Conservation (phyloP, 495 filamentous ascomycete genomes). For the Penicillium steckii region DNA sequence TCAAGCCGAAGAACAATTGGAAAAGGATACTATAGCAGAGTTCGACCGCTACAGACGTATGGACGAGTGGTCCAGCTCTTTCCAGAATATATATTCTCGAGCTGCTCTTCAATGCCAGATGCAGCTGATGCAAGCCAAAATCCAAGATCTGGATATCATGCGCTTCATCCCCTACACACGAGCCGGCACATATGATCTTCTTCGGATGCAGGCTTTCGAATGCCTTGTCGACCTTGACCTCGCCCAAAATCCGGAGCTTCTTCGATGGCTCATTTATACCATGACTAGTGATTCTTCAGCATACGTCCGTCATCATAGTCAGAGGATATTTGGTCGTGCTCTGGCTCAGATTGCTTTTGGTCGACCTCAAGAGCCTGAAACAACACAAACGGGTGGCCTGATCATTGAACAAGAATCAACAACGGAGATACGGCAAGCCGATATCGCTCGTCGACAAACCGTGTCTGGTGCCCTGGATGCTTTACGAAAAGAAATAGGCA, state of each 20-base stretch:
- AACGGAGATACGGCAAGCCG: slow-evolving; percentile 64
- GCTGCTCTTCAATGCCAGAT: slow-evolving; percentile 78
- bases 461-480: slow-evolving; percentile 73
- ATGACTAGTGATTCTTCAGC: slow-evolving; percentile 78
- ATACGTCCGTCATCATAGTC: slow-evolving; percentile 69
- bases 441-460: slow-evolving; percentile 70
- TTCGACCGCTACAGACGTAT: slow-evolving; percentile 87
- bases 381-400: slow-evolving; percentile 55
- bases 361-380: slow-evolving; percentile 37
- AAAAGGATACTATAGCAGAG: slow-evolving; percentile 71
- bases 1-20: slow-evolving; percentile 61
- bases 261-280: slow-evolving; percentile 67
- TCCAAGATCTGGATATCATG: slow-evolving; percentile 58
- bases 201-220: slow-evolving; percentile 81
- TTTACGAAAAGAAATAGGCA: slow-evolving; percentile 67
- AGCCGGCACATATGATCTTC: slow-evolving; percentile 71
- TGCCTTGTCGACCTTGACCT: slow-evolving; percentile 77
- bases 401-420: slow-evolving; percentile 77
- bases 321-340: slow-evolving; percentile 64
- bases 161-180: slow-evolving; percentile 81
- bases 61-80: slow-evolving; percentile 91
- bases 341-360: slow-evolving; percentile 82
- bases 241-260: slow-evolving; percentile 57
- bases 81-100: slow-evolving; percentile 84
- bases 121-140: slow-evolving; percentile 67